Base-by-base conservation (phyloP, 331 rosid species). In the Stylosanthes scabra region DNA sequence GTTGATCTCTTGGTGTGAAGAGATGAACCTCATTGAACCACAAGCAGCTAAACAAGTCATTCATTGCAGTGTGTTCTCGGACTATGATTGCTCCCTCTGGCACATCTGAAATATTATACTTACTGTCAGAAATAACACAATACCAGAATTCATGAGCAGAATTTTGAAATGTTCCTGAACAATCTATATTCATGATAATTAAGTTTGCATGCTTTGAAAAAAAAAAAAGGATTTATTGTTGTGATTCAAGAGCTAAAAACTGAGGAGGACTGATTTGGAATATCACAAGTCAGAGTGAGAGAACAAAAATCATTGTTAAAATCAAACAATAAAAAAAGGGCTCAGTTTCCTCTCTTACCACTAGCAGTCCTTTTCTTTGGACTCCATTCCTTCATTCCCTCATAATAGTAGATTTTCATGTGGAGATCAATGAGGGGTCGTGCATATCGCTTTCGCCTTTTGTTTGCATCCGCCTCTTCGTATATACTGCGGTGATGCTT, bases 1-100 rank as follows among this genome's bases (percentile, higher is more conserved):
- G 88, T 81, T 95, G 99, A 81, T 95, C 99, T 83, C 97, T 90
- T 29, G 99, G 97, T 14, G 99, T 95, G 87, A 95, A 90, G 83
- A 92, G 96, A 88, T 92, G 79, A 59, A 95, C 97, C 91, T 95
- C 97, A 49, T 90, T 95, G 85, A 95, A 95, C 99, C 97, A 95
- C 88, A 95, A 76, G 80, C 97, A 95, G 86, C 97, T 92, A 86
- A 95, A 95, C 87, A 95, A 85, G 77, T 95, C 83, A 41, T 83
- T 95, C 75, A 87, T 86, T 3, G 79, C 81, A 0, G 96, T 90
- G 40, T 95, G 99, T 76, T 95, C 97, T 49, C 97, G 87, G 65
- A 91, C 56, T 58, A 95, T 92, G 31, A 95, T 46, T 14, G 99
- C 99, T 85, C 97, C 97, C 81, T 95, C 99, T 4, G 99, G 99